Conservation (phyloP, 345 rosid species). For the Litchi chinensis region DNA sequence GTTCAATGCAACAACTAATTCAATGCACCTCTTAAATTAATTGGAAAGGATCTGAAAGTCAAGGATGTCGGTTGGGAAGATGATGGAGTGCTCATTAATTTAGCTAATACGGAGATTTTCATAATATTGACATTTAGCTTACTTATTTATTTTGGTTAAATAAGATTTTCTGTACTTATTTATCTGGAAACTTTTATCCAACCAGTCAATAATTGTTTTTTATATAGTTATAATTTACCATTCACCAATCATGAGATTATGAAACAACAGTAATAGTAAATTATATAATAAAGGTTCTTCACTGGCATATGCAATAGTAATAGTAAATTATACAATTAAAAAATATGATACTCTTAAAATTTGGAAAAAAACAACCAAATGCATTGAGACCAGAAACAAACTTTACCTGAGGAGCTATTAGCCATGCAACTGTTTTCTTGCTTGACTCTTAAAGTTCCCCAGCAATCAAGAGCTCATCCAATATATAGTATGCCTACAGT, state of each 20-base stretch:
- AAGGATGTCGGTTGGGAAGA: no score
- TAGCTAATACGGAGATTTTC: slow-evolving; percentile 67
- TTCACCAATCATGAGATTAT: neutral
- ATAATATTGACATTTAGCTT: slow-evolving; percentile 32
- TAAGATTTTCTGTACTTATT: neutral
- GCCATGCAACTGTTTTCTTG: slow-evolving; percentile 88
- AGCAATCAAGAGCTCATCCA: slow-evolving; percentile 91
- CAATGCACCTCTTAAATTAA: no score
- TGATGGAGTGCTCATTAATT: slow-evolving; percentile 53
- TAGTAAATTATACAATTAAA: slow-evolving; percentile 55
- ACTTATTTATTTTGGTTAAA: neutral
- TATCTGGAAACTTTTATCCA: neutral
- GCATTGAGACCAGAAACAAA: no score
- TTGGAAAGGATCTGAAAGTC: no score
- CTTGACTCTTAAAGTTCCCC: slow-evolving; percentile 98
- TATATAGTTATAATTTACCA: no score
- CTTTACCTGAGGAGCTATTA: slow-evolving; percentile 82
- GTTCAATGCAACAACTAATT: no score
- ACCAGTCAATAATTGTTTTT: neutral
- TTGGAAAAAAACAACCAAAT: no score
- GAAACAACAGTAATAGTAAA: no score
- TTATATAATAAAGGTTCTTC: no score
- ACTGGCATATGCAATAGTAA: no score
- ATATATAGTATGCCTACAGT: slow-evolving; percentile 78
- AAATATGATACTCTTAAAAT: no score